phyloP scores from a whole-genome alignment of 768 basidiomycete species.

The Leccinum aurantiacum region DNA sequence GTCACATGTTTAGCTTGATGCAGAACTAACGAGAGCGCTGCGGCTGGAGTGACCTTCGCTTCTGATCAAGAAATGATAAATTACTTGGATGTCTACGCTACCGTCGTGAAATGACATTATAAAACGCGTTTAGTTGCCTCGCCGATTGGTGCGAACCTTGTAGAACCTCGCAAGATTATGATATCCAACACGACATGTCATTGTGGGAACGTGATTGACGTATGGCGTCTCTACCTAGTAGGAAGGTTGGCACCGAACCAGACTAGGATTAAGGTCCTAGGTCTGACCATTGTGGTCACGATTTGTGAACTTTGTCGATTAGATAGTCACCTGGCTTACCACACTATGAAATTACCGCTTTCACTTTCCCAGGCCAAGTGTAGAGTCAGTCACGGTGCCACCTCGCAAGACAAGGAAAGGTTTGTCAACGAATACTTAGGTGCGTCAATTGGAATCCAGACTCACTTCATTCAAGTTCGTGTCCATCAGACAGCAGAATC shows the following conservation, averaged over 20 bases:
- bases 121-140: slow-evolving; percentile 1
- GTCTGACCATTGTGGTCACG: slow-evolving; percentile 41
- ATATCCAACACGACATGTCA: slow-evolving; percentile 47
- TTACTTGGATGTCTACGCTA: slow-evolving; percentile 2
- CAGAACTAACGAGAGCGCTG: no score
- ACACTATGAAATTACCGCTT: no score
- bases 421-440: no score
- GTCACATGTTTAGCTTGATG: no score
- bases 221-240: slow-evolving; percentile 42
- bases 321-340: no score
- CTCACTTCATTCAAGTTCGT: no score
- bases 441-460: no score
- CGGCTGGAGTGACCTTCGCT: slow-evolving; percentile 39
- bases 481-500: no score
- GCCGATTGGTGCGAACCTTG: slow-evolving; percentile 29
- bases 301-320: slow-evolving; percentile 30
- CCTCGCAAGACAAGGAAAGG: no score
- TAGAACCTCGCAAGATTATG: slow-evolving; percentile 47
- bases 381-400: no score
- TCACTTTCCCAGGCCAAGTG: no score
- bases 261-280: slow-evolving; percentile 11
- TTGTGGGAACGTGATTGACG: slow-evolving; percentile 43
- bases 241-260: slow-evolving; percentile 1
- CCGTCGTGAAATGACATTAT: slow-evolving; percentile 41
- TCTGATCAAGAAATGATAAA: slow-evolving; percentile 5